Base-by-base conservation (phyloP, 495 filamentous ascomycete genomes). In the Xylaria curta region DNA sequence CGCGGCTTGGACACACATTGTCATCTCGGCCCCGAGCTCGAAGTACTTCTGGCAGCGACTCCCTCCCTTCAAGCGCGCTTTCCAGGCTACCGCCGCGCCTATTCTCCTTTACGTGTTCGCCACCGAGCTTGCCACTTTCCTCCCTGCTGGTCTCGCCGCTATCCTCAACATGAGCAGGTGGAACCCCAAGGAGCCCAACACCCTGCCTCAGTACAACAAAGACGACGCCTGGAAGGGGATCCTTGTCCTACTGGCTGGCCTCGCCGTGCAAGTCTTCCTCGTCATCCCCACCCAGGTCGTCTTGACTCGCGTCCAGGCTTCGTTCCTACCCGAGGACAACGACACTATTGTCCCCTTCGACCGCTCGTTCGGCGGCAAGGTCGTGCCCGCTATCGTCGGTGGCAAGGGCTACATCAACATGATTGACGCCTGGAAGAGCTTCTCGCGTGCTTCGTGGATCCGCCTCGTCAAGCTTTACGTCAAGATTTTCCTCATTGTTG, bases 341-440 rank as follows among this genome's bases (percentile, higher is more conserved):
- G 83, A 85, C 65, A 74, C 83, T 46, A 81, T 87, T 64, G 78
- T 87, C 5, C 83, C 85, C 58, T 87, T 87, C 68, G 86, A 87
- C 76, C 83, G 85, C 31, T 81, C 83, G 19, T 87, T 87, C 74
- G 74, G 74, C 64, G 83, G 85, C 66, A 84, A 78, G 72, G 81
- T 87, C 12, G 82, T 82, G 76, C 82, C 90, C 26, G 87, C 86
- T 26, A 86, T 92, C 56, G 82, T 93, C 8, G 91, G 89, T 70
- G 93, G 92, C 66, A 88, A 86, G 77, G 91, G 92, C 75, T 87
- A 85, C 72, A 84, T 92, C 66, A 87, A 88, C 56, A 85, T 95
- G 78, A 78, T 86, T 38, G 91, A 94, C 73, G 93, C 92, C 0
- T 91, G 92, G 89, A 85, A 81, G 60, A 91, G 87, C 33, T 92